These are phyloP conservation scores for Pseudocercospora cruenta DNA, from an alignment of 2,329 filamentous ascomycete species.

Conservation along the genomic window DNA sequence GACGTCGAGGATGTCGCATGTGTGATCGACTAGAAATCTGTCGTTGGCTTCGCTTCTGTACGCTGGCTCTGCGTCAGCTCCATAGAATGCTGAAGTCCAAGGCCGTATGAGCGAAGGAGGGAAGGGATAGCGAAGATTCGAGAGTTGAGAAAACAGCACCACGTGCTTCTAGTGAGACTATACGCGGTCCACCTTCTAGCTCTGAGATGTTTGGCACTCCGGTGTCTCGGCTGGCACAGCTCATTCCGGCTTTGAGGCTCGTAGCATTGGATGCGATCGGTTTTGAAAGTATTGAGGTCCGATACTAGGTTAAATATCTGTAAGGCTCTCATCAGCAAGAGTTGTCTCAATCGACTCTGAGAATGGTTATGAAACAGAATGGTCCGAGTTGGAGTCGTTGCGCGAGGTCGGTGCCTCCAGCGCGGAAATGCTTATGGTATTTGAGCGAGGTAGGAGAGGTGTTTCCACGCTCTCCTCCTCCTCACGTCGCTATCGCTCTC, in stretches of 20 bases:
- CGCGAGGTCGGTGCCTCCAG: background rate
- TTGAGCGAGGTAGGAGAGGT: background rate
- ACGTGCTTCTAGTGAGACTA: too few species aligned
- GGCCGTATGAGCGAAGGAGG: background rate
- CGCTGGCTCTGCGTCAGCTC: background rate
- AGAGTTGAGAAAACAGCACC: background rate
- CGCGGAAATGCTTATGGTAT: constrained; percentile 1
- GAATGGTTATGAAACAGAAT: background rate
- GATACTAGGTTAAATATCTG: background rate
- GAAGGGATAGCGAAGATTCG: background rate
- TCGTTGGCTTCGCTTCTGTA: background rate
- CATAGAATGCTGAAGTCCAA: background rate
- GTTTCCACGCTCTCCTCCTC: constrained; percentile 1
- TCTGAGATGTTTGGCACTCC: background rate
- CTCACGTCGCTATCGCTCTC: background rate
- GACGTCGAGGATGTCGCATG: too few species aligned
- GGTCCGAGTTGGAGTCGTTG: background rate
- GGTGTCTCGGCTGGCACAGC: background rate
- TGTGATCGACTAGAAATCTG: background rate
- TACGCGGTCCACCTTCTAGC: too few species aligned
- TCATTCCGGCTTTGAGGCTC: background rate
- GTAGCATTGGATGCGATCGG: background rate
- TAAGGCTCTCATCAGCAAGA: background rate
- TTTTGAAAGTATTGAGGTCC: background rate
- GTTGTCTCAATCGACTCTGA: background rate